Conservation (phyloP, 2,329 filamentous ascomycete genomes). For the Fusarium coicis region DNA sequence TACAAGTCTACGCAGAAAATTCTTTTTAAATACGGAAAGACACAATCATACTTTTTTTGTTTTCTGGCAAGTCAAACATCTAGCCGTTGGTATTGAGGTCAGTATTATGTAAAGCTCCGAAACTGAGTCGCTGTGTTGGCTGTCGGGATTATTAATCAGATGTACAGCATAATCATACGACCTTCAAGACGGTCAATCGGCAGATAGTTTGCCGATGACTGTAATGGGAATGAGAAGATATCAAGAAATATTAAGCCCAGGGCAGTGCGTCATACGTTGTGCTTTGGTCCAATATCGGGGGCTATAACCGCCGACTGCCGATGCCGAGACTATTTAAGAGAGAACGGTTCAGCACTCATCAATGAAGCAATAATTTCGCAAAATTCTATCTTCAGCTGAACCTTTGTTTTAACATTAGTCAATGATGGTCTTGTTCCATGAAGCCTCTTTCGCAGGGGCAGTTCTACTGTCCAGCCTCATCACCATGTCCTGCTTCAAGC, state of each 20-base stretch:
- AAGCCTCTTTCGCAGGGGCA: neutral
- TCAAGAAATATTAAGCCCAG: neutral
- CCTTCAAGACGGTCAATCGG: neutral
- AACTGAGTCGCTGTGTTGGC: no score
- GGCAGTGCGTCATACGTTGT: neutral
- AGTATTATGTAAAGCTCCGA: neutral
- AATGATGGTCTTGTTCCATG: fast-evolving
- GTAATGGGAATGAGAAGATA: neutral
- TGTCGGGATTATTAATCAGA: neutral
- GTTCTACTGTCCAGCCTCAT: neutral
- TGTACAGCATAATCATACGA: neutral
- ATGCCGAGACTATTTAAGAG: neutral
- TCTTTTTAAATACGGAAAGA: no score
- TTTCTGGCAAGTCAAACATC: neutral
- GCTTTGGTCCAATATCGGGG: neutral
- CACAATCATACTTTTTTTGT: neutral
- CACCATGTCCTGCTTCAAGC: neutral
- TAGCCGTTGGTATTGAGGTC: neutral
- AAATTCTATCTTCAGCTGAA: no score
- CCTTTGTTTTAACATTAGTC: fast-evolving
- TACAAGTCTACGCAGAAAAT: neutral
- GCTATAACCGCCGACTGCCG: neutral
- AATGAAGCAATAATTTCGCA: neutral
- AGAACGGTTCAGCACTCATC: neutral
- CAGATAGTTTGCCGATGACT: fast-evolving